Evolutionary conservation across 2,329 filamentous ascomycete species (phyloP).

Genomic region (Huntiella bhutanensis): DNA sequence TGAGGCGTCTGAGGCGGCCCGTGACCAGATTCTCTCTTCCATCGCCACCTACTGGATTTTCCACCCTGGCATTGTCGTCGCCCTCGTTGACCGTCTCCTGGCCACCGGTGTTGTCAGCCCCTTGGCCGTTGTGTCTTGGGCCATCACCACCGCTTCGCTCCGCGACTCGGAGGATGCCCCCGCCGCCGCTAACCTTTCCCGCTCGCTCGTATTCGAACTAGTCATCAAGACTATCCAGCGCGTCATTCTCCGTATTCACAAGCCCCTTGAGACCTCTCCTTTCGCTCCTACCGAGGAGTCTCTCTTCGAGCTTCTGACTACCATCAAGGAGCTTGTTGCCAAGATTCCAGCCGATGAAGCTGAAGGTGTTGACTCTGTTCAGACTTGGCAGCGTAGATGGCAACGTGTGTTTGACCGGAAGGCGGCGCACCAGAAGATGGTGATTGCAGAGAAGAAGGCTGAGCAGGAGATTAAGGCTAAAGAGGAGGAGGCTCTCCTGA

Average conservation of each 20-base stretch:
- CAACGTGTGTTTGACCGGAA: slow-evolving; percentile 65
- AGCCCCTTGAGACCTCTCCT: slow-evolving; percentile 6
- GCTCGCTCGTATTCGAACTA: slow-evolving; percentile 72
- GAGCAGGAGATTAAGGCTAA: slow-evolving; percentile 9
- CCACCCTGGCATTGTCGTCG: slow-evolving; percentile 78
- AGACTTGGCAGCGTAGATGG: slow-evolving; percentile 74
- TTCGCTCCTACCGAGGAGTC: slow-evolving; percentile 1
- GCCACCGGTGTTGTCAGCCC: slow-evolving; percentile 93
- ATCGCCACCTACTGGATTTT: slow-evolving; percentile 88
- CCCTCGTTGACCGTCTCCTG: slow-evolving; percentile 87
- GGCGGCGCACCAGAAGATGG: slow-evolving; percentile 68
- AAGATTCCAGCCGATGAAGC: slow-evolving; percentile 49
- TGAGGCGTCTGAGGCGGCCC: slow-evolving; percentile 52
- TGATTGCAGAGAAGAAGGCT: slow-evolving; percentile 15
- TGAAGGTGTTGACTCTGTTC: slow-evolving; percentile 28
- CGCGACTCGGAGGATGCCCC: slow-evolving; percentile 29
- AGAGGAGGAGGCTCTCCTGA: slow-evolving; percentile 16
- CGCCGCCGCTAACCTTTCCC: slow-evolving; percentile 48
- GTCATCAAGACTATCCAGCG: slow-evolving; percentile 60
- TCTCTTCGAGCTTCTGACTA: slow-evolving; percentile 26
- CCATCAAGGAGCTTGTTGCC: slow-evolving; percentile 41
- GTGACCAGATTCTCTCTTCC: slow-evolving; percentile 73
- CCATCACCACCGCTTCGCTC: slow-evolving; percentile 36
- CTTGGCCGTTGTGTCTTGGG: slow-evolving; percentile 74
- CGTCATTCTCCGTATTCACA: slow-evolving; percentile 6